Base-by-base conservation (phyloP, 202 grass and related monocot species). In the Thinopyrum obtusiflorum region DNA sequence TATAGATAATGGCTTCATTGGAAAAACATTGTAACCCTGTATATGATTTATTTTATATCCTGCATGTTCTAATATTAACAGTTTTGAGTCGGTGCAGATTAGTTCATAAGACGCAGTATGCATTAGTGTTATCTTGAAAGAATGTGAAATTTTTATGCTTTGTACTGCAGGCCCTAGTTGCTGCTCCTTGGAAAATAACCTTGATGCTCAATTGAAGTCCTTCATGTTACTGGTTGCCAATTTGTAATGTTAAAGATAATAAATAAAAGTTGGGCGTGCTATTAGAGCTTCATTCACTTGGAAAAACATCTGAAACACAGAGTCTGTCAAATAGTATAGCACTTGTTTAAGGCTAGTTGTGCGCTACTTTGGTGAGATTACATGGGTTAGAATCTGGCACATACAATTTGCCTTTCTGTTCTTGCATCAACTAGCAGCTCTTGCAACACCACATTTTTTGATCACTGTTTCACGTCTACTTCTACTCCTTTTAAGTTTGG, bases 61-160 rank as follows among this genome's bases (percentile, higher is more conserved):
- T 32, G 47, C 28, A 82, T 60, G 76, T 77, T 76, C 82, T 85
- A 42, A 77, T 81, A 80, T 89, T 90, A 80, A 94, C 85, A 82
- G 17, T 94, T 94, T 90, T 88, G 81, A 90, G 82, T 44, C 1
- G 40, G 40, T 44, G 40, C 40, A 44, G 11, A 12, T 84, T 94
- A 90, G 87, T 76, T 77, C 36, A 72, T 85, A 86, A 73, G 65
- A 89, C 65, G 35, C 21, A 0, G 61, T 94, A 86, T 75, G 80
- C 65, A 77, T 89, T 94, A 88, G 82, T 81, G 32, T 85, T 82
- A 24, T 80, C 51, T 86, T 72, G 65, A 65, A 76, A 91, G 74
- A 81, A 75, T 53, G 37, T 75, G 39, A 79, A 37, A 61, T 63
- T 75, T 15, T 79, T 61, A 73, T 89, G 36, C 76, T 36, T 87